phyloP scores from a whole-genome alignment of 768 basidiomycete species.

The Lentinula edodes region DNA sequence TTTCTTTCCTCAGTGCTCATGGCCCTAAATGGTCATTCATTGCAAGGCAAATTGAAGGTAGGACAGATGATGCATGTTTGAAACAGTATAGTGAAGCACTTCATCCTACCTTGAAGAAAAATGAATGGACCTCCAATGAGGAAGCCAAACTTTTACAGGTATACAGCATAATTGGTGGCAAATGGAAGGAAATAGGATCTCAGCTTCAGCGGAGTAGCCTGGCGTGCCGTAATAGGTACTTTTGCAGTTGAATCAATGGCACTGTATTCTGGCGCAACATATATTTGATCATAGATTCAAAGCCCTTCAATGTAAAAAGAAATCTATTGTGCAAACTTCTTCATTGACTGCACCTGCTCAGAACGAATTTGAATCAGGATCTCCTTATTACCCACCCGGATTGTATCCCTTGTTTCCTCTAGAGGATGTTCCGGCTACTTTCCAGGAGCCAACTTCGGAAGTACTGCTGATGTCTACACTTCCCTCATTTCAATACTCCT shows the following conservation, averaged over 20 bases:
- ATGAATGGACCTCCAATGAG: constrained; percentile 72
- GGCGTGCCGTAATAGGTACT: constrained; percentile 77
- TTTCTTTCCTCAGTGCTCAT: constrained; percentile 49
- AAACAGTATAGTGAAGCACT: constrained; percentile 85
- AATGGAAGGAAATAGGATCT: constrained; percentile 73
- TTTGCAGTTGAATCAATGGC: constrained; percentile 5
- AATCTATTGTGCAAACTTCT: constrained; percentile 4
- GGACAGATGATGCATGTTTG: constrained; percentile 87
- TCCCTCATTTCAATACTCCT: constrained; percentile 54
- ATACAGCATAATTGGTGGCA: constrained; percentile 51
- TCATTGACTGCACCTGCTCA: constrained; percentile 1
- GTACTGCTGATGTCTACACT: constrained; percentile 25
- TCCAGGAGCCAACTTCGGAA: constrained; percentile 27
- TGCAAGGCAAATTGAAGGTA: constrained; percentile 64
- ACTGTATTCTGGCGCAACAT: constrained; percentile 8
- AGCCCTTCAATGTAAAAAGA: constrained; percentile 53
- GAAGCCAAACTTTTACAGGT: constrained; percentile 54
- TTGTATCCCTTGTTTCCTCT: constrained; percentile 29
- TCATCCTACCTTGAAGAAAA: constrained; percentile 72
- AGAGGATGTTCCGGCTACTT: constrained; percentile 19
- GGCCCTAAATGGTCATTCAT: constrained; percentile 77
- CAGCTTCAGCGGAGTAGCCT: constrained; percentile 72
- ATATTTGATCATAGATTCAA: constrained; percentile 46
- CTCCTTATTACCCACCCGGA: constrained; percentile 37
- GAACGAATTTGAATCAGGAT: neutral